Evolutionary conservation across 257 asterid species (phyloP), one percentile per base, ranked within the genome.

Genomic region (Fraxinus pennsylvanica): DNA sequence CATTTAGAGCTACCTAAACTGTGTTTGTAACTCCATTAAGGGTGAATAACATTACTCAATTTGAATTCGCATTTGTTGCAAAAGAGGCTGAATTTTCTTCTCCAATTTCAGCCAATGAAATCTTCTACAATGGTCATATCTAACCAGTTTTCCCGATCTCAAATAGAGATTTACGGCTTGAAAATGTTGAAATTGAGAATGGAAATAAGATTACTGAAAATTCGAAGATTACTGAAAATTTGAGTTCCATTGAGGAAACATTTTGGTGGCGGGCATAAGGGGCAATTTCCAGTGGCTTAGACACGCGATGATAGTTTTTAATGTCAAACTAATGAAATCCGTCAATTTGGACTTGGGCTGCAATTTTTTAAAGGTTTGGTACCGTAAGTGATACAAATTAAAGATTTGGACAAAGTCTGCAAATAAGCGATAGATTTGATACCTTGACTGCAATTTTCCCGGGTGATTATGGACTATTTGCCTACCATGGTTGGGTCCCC

Each of bases 51-150:
- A 25, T 25, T 25, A 25, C 27, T 25, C 81, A 85, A 7, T 84
- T 80, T 70, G 90, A 86, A 35, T 86, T 86, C 69, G 76, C 86
- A 1, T 76, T 80, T 61, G 76, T 71, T 41, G 35, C 71, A 0
- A 45, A 3, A 27, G 84, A 75, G 15, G 41, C 77, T 3, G 63
- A 57, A 43, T 0, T 5, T 36, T 32, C 72, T 7, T 74, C 84
- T 0, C 79, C 81, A 0, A 57, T 84, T 32, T 69, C 90, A 22
- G 90, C 87, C 0, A 57, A 69, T 12, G 76, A 77, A n/a, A 57
- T 68, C 52, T 70, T 50, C 61, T 10, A 35, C 68, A 30, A 76
- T 41, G 74, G 74, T n/a, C 59, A 76, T 39, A 70, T 76, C 29
- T 41, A 32, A 17, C 36, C 81, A 36, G 5, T 50, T 69, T 77